Conservation (phyloP, 495 filamentous ascomycete species). For the Penicillium macrosclerotiorum region DNA sequence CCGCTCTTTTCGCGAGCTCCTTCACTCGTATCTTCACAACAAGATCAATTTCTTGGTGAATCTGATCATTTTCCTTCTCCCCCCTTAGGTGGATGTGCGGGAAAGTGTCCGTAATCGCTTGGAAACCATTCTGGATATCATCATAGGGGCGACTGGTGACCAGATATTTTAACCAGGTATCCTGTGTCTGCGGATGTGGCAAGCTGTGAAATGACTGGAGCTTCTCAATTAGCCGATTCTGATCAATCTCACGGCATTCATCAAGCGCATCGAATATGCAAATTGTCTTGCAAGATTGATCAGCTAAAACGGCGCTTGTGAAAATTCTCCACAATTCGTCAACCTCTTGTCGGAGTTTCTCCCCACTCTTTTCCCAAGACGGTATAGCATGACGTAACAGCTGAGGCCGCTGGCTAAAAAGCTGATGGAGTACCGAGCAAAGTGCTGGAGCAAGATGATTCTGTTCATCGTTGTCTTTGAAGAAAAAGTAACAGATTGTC, state of each 20-base stretch:
- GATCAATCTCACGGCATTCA: constrained; percentile 29
- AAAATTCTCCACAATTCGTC: constrained; percentile 34
- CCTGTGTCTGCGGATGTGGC: not conserved
- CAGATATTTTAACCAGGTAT: constrained; percentile 34
- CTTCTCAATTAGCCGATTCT: constrained; percentile 21
- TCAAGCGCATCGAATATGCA: constrained; percentile 45
- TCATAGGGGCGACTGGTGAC: constrained; percentile 45
- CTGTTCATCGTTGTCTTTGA: constrained; percentile 40
- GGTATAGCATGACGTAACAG: constrained; percentile 27
- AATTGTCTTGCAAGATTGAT: constrained; percentile 18
- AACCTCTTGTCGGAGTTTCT: constrained; percentile 19
- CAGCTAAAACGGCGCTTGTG: constrained; percentile 14
- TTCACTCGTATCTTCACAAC: constrained; percentile 31
- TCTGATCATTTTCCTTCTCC: constrained; percentile 33
- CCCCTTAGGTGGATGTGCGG: constrained; percentile 31
- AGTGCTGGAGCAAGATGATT: constrained; percentile 30
- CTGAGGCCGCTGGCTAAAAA: constrained; percentile 26
- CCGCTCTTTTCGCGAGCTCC: constrained; percentile 16
- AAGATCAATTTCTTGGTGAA: constrained; percentile 35
- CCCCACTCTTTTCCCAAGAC: constrained; percentile 25
- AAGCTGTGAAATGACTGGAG: constrained; percentile 9
- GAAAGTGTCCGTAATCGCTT: constrained; percentile 11
- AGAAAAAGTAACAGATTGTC: constrained; percentile 47
- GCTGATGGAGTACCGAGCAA: constrained; percentile 41
- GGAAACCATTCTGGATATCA: constrained; percentile 29